Evolutionary conservation across 768 basidiomycete genomes (phyloP).

Genomic region (Rhodotorula taiwanensis): DNA sequence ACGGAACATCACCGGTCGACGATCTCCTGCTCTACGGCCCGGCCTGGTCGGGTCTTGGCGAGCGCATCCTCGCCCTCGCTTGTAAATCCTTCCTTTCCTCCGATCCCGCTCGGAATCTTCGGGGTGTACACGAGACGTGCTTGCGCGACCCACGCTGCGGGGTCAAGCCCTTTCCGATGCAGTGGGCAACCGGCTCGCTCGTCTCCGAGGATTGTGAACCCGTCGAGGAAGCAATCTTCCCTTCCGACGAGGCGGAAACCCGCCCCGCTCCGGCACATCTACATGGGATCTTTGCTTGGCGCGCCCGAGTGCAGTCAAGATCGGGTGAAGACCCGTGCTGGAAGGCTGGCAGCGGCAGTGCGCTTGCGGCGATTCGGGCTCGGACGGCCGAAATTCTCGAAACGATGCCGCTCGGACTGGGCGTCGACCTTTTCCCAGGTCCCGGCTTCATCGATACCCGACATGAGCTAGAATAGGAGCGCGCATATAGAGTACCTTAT

Average conservation of each 20-base stretch:
- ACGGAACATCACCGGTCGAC: neutral
- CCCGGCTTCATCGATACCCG: too few relatives aligned
- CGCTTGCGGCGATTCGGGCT: neutral
- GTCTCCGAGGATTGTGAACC: too few relatives aligned
- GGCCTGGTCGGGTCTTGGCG: neutral
- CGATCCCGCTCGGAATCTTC: neutral
- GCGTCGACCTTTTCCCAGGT: neutral
- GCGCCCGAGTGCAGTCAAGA: neutral
- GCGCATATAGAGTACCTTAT: too few relatives aligned
- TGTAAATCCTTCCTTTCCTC: neutral
- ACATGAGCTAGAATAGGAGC: too few relatives aligned
- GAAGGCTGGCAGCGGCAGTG: neutral
- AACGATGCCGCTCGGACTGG: neutral
- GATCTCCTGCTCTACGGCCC: slow-evolving; percentile 1
- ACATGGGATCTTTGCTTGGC: neutral
- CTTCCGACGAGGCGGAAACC: too few relatives aligned
- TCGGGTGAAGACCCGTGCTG: slow-evolving; percentile 1
- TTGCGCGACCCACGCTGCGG: neutral
- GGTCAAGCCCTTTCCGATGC: too few relatives aligned
- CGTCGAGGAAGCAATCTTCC: too few relatives aligned
- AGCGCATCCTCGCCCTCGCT: slow-evolving; percentile 1
- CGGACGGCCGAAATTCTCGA: neutral
- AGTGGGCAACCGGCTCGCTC: neutral
- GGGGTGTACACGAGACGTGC: neutral
- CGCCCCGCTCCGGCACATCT: neutral